Conservation (phyloP, 176 grass and related monocot species). For the Hyparrhenia diplandra region DNA sequence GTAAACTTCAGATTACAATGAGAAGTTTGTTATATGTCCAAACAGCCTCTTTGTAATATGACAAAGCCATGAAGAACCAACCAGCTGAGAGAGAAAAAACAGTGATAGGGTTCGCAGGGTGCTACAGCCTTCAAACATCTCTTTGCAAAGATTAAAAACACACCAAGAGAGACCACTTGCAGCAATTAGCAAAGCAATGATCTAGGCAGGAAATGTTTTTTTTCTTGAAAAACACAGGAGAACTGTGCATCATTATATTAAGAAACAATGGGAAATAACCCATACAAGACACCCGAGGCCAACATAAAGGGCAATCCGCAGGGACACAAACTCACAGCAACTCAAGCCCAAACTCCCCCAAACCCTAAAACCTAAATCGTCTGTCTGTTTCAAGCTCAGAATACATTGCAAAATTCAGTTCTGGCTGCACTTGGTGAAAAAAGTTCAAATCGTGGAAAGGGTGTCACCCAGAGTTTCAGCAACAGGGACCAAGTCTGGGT, state of each 20-base stretch:
- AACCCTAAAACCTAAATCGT: too few species aligned
- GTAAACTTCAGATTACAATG: neutral
- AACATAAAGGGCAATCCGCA: too few species aligned
- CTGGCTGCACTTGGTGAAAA: neutral
- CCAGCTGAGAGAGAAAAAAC: neutral
- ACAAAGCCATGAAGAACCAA: neutral
- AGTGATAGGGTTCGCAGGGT: neutral
- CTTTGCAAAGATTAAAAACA: neutral
- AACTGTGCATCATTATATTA: too few species aligned
- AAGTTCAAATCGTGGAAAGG: slow-evolving; percentile 2
- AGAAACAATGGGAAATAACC: too few species aligned
- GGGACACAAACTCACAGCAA: too few species aligned
- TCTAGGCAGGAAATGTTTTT: too few species aligned
- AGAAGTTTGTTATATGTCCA: neutral
- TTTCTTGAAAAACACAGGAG: too few species aligned
- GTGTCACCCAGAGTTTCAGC: neutral
- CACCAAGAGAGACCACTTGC: neutral
- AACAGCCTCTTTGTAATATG: neutral
- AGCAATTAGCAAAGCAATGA: neutral
- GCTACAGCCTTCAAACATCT: neutral
- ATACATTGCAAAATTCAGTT: neutral
- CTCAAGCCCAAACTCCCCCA: too few species aligned
- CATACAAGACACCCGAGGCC: too few species aligned
- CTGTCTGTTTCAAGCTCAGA: too few species aligned
- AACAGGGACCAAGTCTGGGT: neutral